phyloP scores from a whole-genome alignment of 352 stramenopile species.

The Saprolegnia diclina region DNA sequence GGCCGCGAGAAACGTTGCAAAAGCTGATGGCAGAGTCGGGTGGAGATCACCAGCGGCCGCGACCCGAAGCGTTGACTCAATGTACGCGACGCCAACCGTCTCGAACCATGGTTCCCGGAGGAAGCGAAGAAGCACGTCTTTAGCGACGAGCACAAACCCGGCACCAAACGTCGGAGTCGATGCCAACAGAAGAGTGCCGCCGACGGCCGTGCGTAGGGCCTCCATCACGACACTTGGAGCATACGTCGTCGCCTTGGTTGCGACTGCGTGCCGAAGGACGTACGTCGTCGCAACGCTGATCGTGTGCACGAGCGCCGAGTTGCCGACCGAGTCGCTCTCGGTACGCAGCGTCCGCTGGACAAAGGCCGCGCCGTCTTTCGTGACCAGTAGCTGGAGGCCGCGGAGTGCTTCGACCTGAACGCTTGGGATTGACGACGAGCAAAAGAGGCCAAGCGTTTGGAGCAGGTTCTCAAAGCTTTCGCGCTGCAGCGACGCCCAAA shows the following conservation, averaged over 20 bases:
- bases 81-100: background rate
- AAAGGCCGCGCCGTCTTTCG: constrained; percentile 23
- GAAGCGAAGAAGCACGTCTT: constrained; percentile 8
- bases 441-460: constrained; percentile 10
- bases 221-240: background rate
- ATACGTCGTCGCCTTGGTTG: background rate
- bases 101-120: background rate
- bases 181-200: background rate
- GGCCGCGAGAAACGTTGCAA: background rate
- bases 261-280: background rate
- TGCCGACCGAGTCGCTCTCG: background rate
- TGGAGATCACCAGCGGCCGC: background rate
- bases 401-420: constrained; percentile 7
- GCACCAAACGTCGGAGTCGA: constrained; percentile 3
- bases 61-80: constrained; percentile 14
- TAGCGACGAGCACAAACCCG: constrained; percentile 16
- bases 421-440: background rate
- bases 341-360: background rate
- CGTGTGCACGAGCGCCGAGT: background rate
- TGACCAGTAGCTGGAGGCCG: constrained; percentile 6
- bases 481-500: background rate
- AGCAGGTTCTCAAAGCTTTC: constrained; percentile 20
- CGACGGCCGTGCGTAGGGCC: constrained; percentile 13
- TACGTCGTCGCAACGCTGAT: constrained; percentile 7
- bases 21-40: background rate